These are phyloP conservation scores for Psilocybe mexicana DNA, from an alignment of 1,284 basidiomycete genomes.

Conservation along the genomic window DNA sequence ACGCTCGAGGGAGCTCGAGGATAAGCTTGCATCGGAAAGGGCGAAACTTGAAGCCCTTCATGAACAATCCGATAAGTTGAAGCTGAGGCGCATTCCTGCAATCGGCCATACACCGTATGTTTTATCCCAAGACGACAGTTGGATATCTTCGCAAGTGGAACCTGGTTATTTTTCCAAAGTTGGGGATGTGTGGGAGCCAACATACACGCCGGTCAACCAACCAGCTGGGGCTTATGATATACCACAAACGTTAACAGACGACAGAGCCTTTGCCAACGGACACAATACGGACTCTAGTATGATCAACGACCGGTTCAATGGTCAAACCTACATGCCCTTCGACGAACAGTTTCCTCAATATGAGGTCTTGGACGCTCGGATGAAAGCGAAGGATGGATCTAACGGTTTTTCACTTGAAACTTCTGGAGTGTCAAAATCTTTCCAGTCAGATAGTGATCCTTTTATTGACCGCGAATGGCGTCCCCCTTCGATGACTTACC, in stretches of 20 bases:
- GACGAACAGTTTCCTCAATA: background rate
- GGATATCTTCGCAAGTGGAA: conserved; percentile 10
- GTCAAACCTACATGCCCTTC: background rate
- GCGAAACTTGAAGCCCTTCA: conserved; percentile 51
- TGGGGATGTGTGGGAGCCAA: conserved; percentile 15
- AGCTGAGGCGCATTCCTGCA: conserved; percentile 10
- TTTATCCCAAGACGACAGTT: conserved; percentile 13
- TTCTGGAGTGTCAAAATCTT: conserved; percentile 47
- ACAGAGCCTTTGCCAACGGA: background rate
- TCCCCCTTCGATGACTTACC: conserved; percentile 6
- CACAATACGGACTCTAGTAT: background rate
- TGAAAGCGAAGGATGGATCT: conserved; percentile 1
- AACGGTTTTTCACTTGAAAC: conserved; percentile 22
- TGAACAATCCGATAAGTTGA: conserved; percentile 45
- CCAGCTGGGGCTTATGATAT: conserved; percentile 1
- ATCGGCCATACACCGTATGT: conserved; percentile 10
- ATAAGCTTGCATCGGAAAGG: conserved; percentile 52
- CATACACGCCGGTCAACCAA: background rate
- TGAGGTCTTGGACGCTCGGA: background rate
- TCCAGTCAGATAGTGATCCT: conserved; percentile 57
- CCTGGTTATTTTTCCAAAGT: conserved; percentile 1
- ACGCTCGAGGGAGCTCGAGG: conserved; percentile 62
- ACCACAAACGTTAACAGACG: background rate
- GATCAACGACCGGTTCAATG: background rate
- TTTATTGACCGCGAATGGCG: conserved; percentile 53